phyloP scores from a whole-genome alignment of 371 early-diverging fungal species.

The Choanephora cucurbitarum region DNA sequence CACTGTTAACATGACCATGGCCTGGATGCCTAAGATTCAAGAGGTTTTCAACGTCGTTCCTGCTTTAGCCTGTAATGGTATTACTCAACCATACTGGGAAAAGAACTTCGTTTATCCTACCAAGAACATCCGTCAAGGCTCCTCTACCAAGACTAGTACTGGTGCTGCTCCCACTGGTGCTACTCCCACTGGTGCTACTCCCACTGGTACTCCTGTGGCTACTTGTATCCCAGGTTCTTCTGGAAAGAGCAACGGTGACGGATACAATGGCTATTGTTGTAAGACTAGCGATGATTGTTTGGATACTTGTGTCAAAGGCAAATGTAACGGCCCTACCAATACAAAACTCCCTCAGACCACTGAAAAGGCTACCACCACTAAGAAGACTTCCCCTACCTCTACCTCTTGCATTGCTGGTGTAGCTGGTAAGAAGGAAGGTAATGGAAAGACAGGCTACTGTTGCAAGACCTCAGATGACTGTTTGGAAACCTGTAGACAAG shows the following conservation, averaged over 20 bases:
- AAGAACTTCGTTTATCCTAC: slow-evolving; percentile 38
- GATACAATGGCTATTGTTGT: slow-evolving; percentile 11
- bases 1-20: slow-evolving; percentile 44
- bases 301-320: slow-evolving; percentile 3
- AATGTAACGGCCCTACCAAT: slow-evolving; percentile 1
- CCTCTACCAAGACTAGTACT: neutral
- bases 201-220: neutral
- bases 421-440: slow-evolving; percentile 19
- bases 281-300: slow-evolving; percentile 7
- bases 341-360: neutral
- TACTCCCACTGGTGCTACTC: neutral
- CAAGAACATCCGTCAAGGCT: neutral
- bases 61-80: slow-evolving; percentile 50
- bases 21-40: slow-evolving; percentile 50
- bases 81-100: slow-evolving; percentile 56
- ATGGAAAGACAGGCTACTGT: slow-evolving; percentile 24
- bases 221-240: slow-evolving; percentile 6
- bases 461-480: slow-evolving; percentile 25
- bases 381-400: neutral
- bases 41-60: slow-evolving; percentile 48
- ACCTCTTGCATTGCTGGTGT: slow-evolving; percentile 13
- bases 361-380: neutral
- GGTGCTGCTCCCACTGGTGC: neutral
- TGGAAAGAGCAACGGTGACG: slow-evolving; percentile 8
- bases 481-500: slow-evolving; percentile 14